Percentiles rank a stretch among this genome's conserved stretches.
These are phyloP conservation scores for Eucalyptus camaldulensis DNA, from an alignment of 345 rosid species.

Conservation along the genomic window DNA sequence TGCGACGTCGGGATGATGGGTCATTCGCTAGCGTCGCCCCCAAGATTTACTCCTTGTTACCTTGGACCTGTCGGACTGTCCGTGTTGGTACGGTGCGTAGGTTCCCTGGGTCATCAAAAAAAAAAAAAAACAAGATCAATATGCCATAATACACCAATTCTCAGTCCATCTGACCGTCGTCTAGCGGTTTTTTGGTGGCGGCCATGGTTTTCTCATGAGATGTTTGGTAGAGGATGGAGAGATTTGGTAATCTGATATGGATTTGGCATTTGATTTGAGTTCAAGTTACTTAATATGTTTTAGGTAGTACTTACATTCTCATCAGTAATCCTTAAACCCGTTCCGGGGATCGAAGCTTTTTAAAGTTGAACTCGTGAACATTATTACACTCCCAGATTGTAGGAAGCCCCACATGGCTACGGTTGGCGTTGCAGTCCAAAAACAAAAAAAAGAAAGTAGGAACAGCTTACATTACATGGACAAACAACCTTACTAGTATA, in stretches of 20 bases:
- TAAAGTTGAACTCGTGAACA: neutral
- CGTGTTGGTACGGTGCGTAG: too few species aligned
- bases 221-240: neutral
- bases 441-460: neutral
- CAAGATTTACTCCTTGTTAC: too few species aligned
- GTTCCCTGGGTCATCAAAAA: too few species aligned
- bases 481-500: neutral
- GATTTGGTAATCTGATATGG: neutral
- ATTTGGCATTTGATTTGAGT: neutral
- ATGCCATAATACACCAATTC: neutral
- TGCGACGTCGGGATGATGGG: too few species aligned
- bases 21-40: too few species aligned
- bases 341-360: neutral
- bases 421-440: neutral
- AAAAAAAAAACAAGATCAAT: neutral
- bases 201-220: neutral
- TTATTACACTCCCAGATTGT: neutral
- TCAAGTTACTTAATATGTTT: neutral
- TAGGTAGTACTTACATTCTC: neutral
- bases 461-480: neutral
- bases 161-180: fast-evolving
- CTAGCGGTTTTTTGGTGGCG: neutral
- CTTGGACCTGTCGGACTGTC: too few species aligned
- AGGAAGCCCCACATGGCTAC: neutral
- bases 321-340: neutral